phyloP scores from a whole-genome alignment of 1,284 basidiomycete species.

The Ustilago shanxiensis region DNA sequence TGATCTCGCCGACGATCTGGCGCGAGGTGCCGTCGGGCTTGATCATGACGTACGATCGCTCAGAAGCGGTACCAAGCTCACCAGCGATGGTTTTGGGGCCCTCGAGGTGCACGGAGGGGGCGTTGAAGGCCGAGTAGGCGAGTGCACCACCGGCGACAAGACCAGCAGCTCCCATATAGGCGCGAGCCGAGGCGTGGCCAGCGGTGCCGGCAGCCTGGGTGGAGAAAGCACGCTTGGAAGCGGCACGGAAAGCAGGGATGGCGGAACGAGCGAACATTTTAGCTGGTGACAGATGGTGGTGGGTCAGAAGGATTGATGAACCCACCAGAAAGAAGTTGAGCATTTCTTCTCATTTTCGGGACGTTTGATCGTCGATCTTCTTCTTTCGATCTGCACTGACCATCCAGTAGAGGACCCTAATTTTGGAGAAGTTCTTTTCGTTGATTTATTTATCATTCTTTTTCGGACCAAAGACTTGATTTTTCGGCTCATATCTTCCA shows the following conservation, averaged over 20 bases:
- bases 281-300: conserved; percentile 3
- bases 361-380: conserved; percentile 5
- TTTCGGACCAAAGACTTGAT: too few relatives aligned
- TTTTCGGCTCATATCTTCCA: too few relatives aligned
- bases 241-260: conserved; percentile 46
- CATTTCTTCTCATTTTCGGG: background rate
- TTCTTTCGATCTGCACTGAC: conserved; percentile 22
- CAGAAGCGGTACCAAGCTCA: conserved; percentile 71
- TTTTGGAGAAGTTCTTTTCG: background rate
- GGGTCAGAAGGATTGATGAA: background rate
- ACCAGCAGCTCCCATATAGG: conserved; percentile 49
- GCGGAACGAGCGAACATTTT: conserved; percentile 52
- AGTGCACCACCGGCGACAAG: conserved; percentile 53
- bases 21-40: conserved; percentile 66
- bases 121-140: conserved; percentile 39
- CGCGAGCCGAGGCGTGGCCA: conserved; percentile 34
- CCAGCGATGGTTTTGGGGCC: conserved; percentile 72
- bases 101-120: conserved; percentile 66
- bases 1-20: conserved; percentile 66
- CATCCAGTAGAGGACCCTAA: conserved; percentile 6
- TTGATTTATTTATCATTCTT: background rate
- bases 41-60: conserved; percentile 73
- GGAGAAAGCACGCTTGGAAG: conserved; percentile 51
- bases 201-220: conserved; percentile 45
- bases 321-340: background rate